Base-by-base conservation (phyloP, 768 basidiomycete genomes). In the Pilatotrama ljubarskyi region DNA sequence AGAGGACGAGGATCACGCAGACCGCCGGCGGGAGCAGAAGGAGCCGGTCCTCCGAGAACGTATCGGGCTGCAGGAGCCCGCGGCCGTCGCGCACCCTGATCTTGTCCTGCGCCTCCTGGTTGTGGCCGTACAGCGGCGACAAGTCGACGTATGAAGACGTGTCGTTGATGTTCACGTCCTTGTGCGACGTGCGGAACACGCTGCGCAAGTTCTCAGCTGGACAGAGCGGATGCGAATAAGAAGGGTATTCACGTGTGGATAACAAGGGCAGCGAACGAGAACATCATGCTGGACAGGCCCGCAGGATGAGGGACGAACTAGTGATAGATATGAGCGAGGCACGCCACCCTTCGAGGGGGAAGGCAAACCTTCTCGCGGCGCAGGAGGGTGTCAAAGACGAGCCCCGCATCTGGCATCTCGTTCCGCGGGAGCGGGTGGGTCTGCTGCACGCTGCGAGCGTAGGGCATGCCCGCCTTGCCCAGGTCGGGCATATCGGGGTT, bases 81-180 rank as follows among this genome's bases (percentile, higher is more conserved):
- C 81, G 80, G 6, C 92, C 92, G 62, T 87, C 77, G 51, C 79
- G 78, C 48, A 79, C 58, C 26, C 84, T 76, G 58, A 88, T 78
- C 69, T 78, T 75, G 64, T 88, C 73, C 68, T 88, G 86, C 17
- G 76, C 81, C 15, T 72, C 76, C 64, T 87, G 81, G 64, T 84
- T 82, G 59, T 88, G 83, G 0, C 93, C 93, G 67, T 95, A 95
- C 25, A 95, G 74, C 2, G 91, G 90, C 2, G 86, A 83, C 1
- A 95, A 80, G 68, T 95, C 93, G 51, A 94, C 85, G 67, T 95
- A 95, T 13, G 90, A 88, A 0, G 90, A 90, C 1, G 93, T 93
- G 69, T 92, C 82, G 73, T 95, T 95, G 65, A 91, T 85, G 66
- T 80, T 81, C 15, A 79, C 77, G 49, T 89, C 77, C 10, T 67